Conservation (phyloP, 1,139 yeast genomes). For the Candida tropicalis region DNA sequence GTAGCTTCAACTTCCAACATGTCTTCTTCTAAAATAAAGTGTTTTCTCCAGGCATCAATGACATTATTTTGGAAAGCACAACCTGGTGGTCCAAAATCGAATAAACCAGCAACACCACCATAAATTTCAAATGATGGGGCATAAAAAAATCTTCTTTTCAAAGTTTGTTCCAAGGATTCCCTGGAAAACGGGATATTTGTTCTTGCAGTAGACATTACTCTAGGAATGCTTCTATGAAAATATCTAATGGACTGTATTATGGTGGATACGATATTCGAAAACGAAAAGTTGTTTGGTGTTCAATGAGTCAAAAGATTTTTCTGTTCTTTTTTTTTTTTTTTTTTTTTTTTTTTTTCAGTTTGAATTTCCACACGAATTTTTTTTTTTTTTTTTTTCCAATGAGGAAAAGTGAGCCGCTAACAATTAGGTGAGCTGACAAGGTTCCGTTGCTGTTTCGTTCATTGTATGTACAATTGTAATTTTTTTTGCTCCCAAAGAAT, state of each 20-base stretch:
- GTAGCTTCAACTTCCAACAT: conserved; percentile 99
- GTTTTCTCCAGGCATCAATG: conserved; percentile 96
- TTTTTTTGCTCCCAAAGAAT: too few species aligned
- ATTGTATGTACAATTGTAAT: too few species aligned
- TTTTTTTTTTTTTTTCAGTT: background rate
- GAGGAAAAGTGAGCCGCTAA: too few species aligned
- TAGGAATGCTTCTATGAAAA: conserved; percentile 14
- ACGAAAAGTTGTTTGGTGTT: background rate
- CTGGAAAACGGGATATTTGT: conserved; percentile 62
- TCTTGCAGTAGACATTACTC: conserved; percentile 28
- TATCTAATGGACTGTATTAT: conserved; percentile 9
- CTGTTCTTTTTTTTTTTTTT: background rate
- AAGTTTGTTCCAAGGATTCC: conserved; percentile 84
- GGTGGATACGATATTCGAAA: conserved; percentile 1
- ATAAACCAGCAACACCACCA: conserved; percentile 98
- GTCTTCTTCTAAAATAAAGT: conserved; percentile 95
- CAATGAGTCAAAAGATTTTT: conserved; percentile 4
- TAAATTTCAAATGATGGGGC: conserved; percentile 97
- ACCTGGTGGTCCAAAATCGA: conserved; percentile 99
- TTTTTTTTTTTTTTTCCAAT: background rate
- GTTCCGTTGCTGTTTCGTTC: too few species aligned
- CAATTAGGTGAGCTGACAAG: too few species aligned
- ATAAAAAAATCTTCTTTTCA: conserved; percentile 93
- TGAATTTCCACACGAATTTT: background rate
- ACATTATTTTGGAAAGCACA: conserved; percentile 97